Conservation (phyloP, 768 basidiomycete genomes). For the Suillus decipiens region DNA sequence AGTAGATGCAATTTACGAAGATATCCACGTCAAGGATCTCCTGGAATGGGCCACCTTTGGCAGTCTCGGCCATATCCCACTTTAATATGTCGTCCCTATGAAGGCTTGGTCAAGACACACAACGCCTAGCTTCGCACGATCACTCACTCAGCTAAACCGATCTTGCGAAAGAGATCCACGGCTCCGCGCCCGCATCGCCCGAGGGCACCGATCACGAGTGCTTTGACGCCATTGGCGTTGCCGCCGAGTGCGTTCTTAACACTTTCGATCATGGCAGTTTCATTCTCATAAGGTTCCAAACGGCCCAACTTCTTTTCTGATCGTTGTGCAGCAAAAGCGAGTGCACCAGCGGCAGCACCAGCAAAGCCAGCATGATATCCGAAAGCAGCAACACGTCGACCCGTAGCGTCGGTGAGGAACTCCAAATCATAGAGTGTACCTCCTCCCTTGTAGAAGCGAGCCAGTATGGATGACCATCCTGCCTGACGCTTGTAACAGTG, state of each 20-base stretch:
- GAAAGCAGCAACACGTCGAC: conserved; percentile 95
- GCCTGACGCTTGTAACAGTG: conserved; percentile 97
- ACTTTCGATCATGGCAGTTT: conserved; percentile 75
- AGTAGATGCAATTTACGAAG: conserved; percentile 99
- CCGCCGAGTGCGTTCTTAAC: conserved; percentile 70
- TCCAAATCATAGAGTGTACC: conserved; percentile 95
- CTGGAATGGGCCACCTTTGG: conserved; percentile 92
- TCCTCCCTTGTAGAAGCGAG: conserved; percentile 80
- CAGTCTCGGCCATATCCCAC: conserved; percentile 98
- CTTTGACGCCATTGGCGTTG: conserved; percentile 74
- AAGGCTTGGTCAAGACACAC: conserved; percentile 8
- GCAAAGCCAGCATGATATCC: conserved; percentile 98
- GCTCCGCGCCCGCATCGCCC: conserved; percentile 95
- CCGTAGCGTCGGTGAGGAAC: conserved; percentile 82
- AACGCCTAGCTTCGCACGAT: not conserved
- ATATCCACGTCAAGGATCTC: conserved; percentile 97
- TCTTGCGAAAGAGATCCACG: conserved; percentile 92
- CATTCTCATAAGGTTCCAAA: conserved; percentile 82
- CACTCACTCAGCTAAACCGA: conserved; percentile 90
- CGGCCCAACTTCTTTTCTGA: conserved; percentile 61
- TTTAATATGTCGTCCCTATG: conserved; percentile 88
- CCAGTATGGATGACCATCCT: conserved; percentile 86
- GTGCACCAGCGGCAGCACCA: conserved; percentile 90
- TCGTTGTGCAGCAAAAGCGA: conserved; percentile 72
- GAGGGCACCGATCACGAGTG: conserved; percentile 93